Evolutionary conservation across 2,329 filamentous ascomycete genomes (phyloP).

Genomic region (Aspergillus transmontanensis): DNA sequence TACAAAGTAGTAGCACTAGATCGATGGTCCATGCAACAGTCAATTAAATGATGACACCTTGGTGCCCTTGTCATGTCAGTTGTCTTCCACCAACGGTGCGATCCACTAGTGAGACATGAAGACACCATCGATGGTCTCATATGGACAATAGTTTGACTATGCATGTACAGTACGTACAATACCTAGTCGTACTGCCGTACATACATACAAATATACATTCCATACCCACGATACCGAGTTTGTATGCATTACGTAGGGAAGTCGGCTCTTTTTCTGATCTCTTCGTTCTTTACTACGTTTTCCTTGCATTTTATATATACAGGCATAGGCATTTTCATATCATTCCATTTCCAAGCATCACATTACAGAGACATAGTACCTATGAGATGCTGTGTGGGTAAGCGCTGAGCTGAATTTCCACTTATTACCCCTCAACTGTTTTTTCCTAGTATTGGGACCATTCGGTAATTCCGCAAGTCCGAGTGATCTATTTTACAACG

Average conservation of each 20-base stretch:
- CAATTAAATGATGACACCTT: background rate
- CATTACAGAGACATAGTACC: background rate
- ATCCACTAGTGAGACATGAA: conserved; percentile 2
- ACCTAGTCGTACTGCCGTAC: background rate
- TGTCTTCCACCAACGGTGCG: background rate
- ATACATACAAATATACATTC: background rate
- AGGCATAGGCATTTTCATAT: background rate
- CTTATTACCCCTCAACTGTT: background rate
- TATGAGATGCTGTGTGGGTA: background rate
- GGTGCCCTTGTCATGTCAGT: background rate
- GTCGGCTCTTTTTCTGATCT: background rate
- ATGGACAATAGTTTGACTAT: background rate
- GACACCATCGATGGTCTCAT: background rate
- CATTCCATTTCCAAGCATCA: background rate
- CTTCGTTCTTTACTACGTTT: no score
- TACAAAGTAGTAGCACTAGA: background rate
- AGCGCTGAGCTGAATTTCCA: background rate
- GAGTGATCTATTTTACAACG: background rate
- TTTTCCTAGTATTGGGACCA: background rate
- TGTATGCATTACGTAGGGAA: background rate
- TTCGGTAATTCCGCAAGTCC: conserved; percentile 1
- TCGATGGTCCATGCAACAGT: background rate
- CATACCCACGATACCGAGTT: background rate
- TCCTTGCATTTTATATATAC: background rate
- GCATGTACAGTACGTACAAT: background rate